Evolutionary conservation across 2,329 filamentous ascomycete species (phyloP), one percentile per base, ranked within the genome.

Genomic region (Hymenoscyphus repandus): DNA sequence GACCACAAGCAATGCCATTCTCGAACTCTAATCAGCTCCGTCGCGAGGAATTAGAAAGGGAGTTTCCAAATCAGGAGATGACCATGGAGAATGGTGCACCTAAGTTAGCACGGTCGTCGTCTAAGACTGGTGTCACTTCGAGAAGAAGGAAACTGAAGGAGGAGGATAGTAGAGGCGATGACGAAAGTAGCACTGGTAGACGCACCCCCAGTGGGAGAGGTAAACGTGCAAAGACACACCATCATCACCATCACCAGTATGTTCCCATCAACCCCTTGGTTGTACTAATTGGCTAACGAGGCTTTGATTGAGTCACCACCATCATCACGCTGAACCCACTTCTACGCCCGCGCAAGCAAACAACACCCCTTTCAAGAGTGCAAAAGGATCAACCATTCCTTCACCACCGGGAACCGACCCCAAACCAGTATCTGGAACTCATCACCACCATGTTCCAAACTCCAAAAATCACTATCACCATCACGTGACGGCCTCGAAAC

Each of bases 111-210:
- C 71, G 75, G 33, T 69, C 69, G 34, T 61, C 64, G 11, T 73
- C 73, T 49, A 54, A 55, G 4, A 71, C 72, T 74, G 79, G 40
- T 12, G 46, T 15, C 6, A 17, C 43, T 5, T 77, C 38, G 9
- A 82, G 83, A 64, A 77, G 84, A 51, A 76, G 88, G 54, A 88
- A 90, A 66, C 72, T 84, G 2, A 89, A 90, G 64, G 88, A 95
- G 47, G 90, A 93, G 40, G 86, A 89, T 3, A 68, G 68, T 30
- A 79, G 78, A 55, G 74, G 75, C 31, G 89, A 82, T 53, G 88
- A 82, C 54, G 88, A 93, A 51, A 82, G 81, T 51, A 79, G 74
- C 51, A 79, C 77, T 32, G 84, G 83, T 22, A 74, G 82, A 58
- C 73, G 73, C 11, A 84, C 85, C 1, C 82, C 84, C 1, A 75